Evolutionary conservation across 345 rosid species (phyloP), one percentile per base, ranked within the genome.

Genomic region (Eucalyptus viminalis): DNA sequence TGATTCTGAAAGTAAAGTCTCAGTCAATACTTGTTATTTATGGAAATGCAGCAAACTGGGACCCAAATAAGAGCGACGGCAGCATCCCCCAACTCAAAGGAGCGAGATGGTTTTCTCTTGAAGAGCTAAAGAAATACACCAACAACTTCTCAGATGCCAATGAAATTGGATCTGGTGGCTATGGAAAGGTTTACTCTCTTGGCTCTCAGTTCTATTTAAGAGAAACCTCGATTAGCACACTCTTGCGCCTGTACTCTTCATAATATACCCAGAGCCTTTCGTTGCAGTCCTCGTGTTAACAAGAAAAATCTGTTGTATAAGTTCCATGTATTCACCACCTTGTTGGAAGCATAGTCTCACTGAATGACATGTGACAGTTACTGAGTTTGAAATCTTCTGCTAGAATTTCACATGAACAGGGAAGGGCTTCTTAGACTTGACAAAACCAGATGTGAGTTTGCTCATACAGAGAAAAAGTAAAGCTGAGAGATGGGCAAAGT

Each of bases 91-190:
- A 94, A 53, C 88, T 98, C 69, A 94, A 94, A 93, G 99, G 98
- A 88, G 96, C 98, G 49, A 96, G 94, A 92, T 90, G 94, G 89
- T 98, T 94, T 92, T 94, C 95, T 83, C 92, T 94, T 54, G 97
- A 96, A 65, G 99, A 98, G 92, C 91, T 97, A 17, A 96, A 91
- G 92, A 96, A 91, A 91, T 95, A 91, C 88, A 92, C 97, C 43
- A 93, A 93, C 58, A 95, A 95, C 49, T 98, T 98, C 92, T 94
- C 97, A 40, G 95, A 96, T 9, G 89, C 95, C 91, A 96, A 93
- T 88, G 94, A 89, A 83, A 88, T 96, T 87, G 99, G 99, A 27
- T 95, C 95, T 19, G 99, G 99, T 34, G 99, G 99, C 67, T 97
- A 96, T 90, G 99, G 99, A 80, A 95, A 97, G 97, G 99, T 96